phyloP scores from a whole-genome alignment of 257 asterid species.

The Mentha longifolia region DNA sequence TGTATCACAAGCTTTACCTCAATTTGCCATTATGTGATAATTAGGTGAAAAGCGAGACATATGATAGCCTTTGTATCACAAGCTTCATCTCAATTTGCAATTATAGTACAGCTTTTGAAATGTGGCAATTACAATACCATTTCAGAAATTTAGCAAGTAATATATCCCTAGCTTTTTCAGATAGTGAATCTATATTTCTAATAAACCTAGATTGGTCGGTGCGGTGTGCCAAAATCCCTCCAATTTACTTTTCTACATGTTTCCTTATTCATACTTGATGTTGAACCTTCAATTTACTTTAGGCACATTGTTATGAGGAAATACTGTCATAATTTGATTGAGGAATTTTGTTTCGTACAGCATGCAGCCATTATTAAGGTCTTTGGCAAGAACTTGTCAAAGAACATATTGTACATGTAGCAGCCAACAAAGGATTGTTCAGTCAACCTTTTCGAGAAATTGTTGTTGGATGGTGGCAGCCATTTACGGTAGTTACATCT shows the following conservation, averaged over 20 bases:
- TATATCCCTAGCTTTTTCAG: not conserved
- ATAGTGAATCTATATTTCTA: no score
- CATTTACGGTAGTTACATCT: not conserved
- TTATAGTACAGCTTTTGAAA: not conserved
- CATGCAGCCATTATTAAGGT: conserved; percentile 10
- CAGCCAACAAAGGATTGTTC: conserved; percentile 32
- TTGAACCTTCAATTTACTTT: conserved; percentile 7
- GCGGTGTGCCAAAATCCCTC: no score
- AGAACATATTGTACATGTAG: conserved; percentile 33
- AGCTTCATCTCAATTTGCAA: not conserved
- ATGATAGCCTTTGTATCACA: not conserved
- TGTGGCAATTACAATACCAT: not conserved
- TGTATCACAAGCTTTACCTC: no score
- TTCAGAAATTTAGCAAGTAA: not conserved
- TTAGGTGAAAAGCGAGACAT: not conserved
- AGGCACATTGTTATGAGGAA: not conserved
- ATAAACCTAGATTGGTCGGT: no score
- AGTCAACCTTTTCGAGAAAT: conserved; percentile 4
- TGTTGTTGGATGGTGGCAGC: not conserved
- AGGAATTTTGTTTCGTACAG: conserved; percentile 14
- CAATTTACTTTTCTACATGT: no score
- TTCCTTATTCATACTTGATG: no score
- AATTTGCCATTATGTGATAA: not conserved
- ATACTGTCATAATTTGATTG: conserved; percentile 22
- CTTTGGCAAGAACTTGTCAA: conserved; percentile 18